These are phyloP conservation scores for Mycena rebaudengoi DNA, from an alignment of 768 basidiomycete genomes.

Conservation along the genomic window DNA sequence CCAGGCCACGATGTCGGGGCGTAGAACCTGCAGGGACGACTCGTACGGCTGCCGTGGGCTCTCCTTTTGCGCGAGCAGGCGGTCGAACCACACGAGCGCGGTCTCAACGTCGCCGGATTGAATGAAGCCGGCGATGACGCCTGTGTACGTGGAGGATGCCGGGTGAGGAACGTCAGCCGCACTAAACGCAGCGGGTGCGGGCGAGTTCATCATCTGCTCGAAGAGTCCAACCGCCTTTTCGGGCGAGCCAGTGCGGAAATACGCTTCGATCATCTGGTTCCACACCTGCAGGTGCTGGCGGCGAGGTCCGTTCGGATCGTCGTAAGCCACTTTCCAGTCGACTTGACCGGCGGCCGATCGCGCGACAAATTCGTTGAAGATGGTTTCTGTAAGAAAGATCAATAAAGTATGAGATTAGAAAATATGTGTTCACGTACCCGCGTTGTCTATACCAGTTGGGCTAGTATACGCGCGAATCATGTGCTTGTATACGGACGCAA, in stretches of 20 bases:
- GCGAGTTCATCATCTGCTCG: slow-evolving; percentile 72
- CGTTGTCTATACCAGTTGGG: slow-evolving; percentile 54
- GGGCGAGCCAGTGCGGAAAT: slow-evolving; percentile 70
- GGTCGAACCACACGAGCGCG: slow-evolving; percentile 77
- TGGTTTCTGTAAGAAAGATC: slow-evolving; percentile 47
- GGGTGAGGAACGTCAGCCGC: slow-evolving; percentile 61
- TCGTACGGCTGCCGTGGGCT: slow-evolving; percentile 47
- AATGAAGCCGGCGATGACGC: slow-evolving; percentile 73
- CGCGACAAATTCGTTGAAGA: slow-evolving; percentile 67
- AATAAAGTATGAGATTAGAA: background rate
- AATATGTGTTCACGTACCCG: slow-evolving; percentile 19
- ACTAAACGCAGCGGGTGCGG: slow-evolving; percentile 43
- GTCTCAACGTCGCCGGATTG: slow-evolving; percentile 65
- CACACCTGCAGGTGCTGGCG: slow-evolving; percentile 60
- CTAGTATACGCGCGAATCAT: slow-evolving; percentile 69
- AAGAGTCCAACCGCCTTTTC: slow-evolving; percentile 72
- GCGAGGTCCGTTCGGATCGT: slow-evolving; percentile 32
- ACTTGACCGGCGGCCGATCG: slow-evolving; percentile 51
- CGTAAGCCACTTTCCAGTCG: slow-evolving; percentile 33
- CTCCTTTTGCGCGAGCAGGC: slow-evolving; percentile 57
- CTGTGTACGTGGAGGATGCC: slow-evolving; percentile 67
- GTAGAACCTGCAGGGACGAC: slow-evolving; percentile 50
- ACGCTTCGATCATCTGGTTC: slow-evolving; percentile 81
- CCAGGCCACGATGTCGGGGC: slow-evolving; percentile 68
- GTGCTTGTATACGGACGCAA: slow-evolving; percentile 53